phyloP scores from a whole-genome alignment of 371 early-diverging fungal genomes.

The Nematocida homosporus region DNA sequence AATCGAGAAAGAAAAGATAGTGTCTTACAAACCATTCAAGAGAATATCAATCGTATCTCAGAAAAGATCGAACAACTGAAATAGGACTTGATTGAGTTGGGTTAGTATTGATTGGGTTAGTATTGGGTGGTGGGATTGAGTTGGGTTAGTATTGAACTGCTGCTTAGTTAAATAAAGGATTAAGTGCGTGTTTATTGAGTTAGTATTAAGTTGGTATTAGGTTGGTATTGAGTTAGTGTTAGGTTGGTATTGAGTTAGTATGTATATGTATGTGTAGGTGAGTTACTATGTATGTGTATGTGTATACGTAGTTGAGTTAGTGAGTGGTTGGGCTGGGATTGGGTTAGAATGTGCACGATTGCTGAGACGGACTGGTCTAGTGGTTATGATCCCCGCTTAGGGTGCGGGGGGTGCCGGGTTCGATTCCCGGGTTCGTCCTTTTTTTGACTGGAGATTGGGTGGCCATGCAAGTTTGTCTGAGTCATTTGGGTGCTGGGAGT shows the following conservation, averaged over 20 bases:
- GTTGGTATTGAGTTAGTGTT: too few species aligned
- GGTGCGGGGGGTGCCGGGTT: conserved; percentile 69
- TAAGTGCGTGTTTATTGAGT: too few species aligned
- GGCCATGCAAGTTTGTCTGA: neutral
- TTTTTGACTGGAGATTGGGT: conserved; percentile 26
- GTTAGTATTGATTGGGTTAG: too few species aligned
- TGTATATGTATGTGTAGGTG: neutral
- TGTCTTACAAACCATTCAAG: conserved; percentile 25
- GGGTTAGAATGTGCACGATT: too few species aligned
- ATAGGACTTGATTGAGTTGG: neutral
- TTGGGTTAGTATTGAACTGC: neutral
- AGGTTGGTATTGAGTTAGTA: too few species aligned
- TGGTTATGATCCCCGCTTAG: conserved; percentile 69
- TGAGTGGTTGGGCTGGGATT: too few species aligned
- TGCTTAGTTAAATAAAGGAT: neutral
- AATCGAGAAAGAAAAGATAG: conserved; percentile 16
- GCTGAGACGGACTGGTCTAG: conserved; percentile 65
- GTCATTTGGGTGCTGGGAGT: conserved; percentile 33
- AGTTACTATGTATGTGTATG: too few species aligned
- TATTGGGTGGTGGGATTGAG: neutral
- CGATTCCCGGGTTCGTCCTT: conserved; percentile 68
- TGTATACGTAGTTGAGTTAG: too few species aligned
- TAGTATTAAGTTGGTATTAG: too few species aligned
- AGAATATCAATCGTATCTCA: conserved; percentile 17
- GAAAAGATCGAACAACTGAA: conserved; percentile 29